Evolutionary conservation across 495 filamentous ascomycete species (phyloP).

Genomic region (Daldinia childiae): DNA sequence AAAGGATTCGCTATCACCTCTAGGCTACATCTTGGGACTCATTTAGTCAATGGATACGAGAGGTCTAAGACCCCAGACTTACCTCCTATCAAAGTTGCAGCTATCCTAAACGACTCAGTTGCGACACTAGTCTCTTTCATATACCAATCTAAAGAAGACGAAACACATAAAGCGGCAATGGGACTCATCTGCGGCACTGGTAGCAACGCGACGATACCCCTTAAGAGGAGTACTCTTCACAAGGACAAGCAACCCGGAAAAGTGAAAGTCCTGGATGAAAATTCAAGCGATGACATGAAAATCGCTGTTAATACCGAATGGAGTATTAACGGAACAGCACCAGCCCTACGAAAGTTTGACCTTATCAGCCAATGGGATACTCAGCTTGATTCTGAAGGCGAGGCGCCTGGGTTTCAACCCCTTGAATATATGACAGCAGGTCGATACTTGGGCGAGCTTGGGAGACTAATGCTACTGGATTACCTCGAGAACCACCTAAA

Average conservation of each 20-base stretch:
- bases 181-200: constrained; percentile 86
- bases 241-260: constrained; percentile 64
- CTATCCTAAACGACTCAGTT: constrained; percentile 84
- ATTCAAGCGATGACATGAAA: constrained; percentile 62
- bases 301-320: constrained; percentile 88
- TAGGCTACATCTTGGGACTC: constrained; percentile 74
- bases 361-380: constrained; percentile 78
- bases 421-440: constrained; percentile 90
- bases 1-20: constrained; percentile 85
- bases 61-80: constrained; percentile 58
- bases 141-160: constrained; percentile 63
- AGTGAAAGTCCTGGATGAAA: constrained; percentile 67
- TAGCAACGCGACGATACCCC: constrained; percentile 81
- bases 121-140: constrained; percentile 81
- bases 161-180: constrained; percentile 67
- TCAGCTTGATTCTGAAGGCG: constrained; percentile 69
- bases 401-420: constrained; percentile 82
- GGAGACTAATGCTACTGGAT: constrained; percentile 74
- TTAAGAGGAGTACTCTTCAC: constrained; percentile 71
- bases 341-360: constrained; percentile 69
- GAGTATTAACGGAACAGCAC: constrained; percentile 78
- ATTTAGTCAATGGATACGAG: constrained; percentile 74
- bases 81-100: constrained; percentile 73
- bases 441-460: constrained; percentile 85
- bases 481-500: constrained; percentile 63